A percentile compares a stretch with the other conserved stretches of the same genome.
These are phyloP conservation scores for Microcera coccophila DNA, from an alignment of 2,329 filamentous ascomycete species.

Conservation along the genomic window DNA sequence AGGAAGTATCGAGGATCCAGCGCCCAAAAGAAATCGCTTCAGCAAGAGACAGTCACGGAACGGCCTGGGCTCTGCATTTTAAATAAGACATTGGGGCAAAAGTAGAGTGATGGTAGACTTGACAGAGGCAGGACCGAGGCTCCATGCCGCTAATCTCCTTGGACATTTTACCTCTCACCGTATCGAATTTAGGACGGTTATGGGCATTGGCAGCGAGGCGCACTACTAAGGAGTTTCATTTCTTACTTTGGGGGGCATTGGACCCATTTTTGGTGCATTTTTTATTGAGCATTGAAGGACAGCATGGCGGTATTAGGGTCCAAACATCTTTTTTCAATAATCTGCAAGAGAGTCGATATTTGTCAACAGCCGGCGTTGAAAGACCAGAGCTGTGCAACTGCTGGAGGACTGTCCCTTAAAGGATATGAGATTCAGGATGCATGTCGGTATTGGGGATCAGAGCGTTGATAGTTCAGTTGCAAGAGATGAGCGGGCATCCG, in stretches of 20 bases:
- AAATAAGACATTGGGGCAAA: slow-evolving; percentile 16
- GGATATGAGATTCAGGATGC: not conserved
- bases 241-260: slow-evolving; percentile 12
- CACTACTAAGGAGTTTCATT: slow-evolving; percentile 27
- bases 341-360: not conserved
- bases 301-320: slow-evolving; percentile 5
- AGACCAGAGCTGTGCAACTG: not conserved
- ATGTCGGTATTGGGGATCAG: no score
- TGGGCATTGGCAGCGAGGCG: slow-evolving; percentile 34
- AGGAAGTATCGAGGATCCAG: slow-evolving; percentile 49
- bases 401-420: not conserved
- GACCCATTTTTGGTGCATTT: slow-evolving; percentile 14
- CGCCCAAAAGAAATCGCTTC: slow-evolving; percentile 63
- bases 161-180: slow-evolving; percentile 19
- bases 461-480: no score
- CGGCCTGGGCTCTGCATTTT: slow-evolving; percentile 87
- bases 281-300: slow-evolving; percentile 18
- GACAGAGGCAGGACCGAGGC: slow-evolving; percentile 8
- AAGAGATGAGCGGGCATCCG: no score
- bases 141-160: slow-evolving; percentile 13
- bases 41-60: slow-evolving; percentile 93
- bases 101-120: slow-evolving; percentile 11
- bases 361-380: not conserved
- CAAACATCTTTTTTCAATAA: no score
- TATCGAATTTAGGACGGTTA: slow-evolving; percentile 25